Base-by-base conservation (phyloP, 768 basidiomycete genomes). In the Hericium coralloides region DNA sequence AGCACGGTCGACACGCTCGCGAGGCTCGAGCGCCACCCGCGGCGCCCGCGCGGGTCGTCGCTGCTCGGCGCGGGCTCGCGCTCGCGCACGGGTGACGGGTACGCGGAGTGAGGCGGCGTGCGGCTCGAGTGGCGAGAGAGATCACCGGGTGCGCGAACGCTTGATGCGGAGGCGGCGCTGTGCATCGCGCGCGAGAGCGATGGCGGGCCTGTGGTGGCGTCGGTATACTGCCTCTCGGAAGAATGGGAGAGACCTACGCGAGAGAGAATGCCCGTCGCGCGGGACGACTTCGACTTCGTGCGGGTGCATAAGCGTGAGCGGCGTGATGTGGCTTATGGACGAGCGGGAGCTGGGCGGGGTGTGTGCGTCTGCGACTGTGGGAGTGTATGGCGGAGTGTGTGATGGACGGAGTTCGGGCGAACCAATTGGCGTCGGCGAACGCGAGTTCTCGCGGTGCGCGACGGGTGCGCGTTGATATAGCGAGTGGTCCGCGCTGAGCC, bases 341-440 rank as follows among this genome's bases (percentile, higher is more conserved):
- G 59, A 58, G 47, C 25, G 25, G 12, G 37, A 52, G 41, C 57
- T 49, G 25, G 17, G 17, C 36, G 45, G 38, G 15, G 20, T 50
- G 43, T 45, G 43, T 9, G 9, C 41, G 51, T 53, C 47, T 41
- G 54, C 18, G 36, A 23, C 5, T 50, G 51, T 26, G 53, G 55
- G 38, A 38, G 49, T 43, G 49, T 51, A 18, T 26, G 38, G 12
- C 37, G 55, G 47, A n/a, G 37, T n/a, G 9, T 26, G n/a, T 4
- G 12, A 36, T 8, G 17, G 23, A 12, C 52, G 38, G 23, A 65
- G 60, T 17, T 55, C 60, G 4, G 71, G 63, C 14, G 65, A 60
- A 57, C 74, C 71, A 2, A 72, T 71, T 4, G 76, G 73, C 4
- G 65, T 64, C n/a, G 70, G 60, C 15, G 68, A 63, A 20, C 57